Evolutionary conservation across 2,329 filamentous ascomycete species (phyloP), one percentile per base, ranked within the genome.

Genomic region (Teratosphaeria destructans): DNA sequence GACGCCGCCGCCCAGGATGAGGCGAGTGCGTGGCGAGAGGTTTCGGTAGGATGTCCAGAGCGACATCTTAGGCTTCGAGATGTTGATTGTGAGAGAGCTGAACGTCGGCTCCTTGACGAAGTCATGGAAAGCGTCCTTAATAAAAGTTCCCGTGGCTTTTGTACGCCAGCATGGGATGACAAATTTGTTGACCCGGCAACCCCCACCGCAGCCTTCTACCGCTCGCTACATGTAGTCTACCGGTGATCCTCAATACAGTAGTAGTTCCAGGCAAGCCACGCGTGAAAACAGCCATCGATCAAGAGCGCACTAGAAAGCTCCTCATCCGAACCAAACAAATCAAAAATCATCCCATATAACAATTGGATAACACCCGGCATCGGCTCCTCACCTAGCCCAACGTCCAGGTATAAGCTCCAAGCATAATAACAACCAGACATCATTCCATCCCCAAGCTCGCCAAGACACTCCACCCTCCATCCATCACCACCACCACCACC

Each of bases 1-100:
- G 65, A 95, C 75, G 66, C 85, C 87, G 55, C 85, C 72, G 66
- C 92, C 92, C 63, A 95, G 80, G 55, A 86, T 75, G 52, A 89
- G 75, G 59, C 88, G 87, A 27, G 88, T 87, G 66, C 82, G 85
- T 19, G 87, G 82, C 3, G 86, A 77, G 58, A 95, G 85, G 67
- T 82, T 84, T 70, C 81, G 85, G 77, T 91, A 95, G 26, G 52
- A 57, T 10, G 23, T 29, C 58, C 58, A 60, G 49, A 62, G 53
- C 32, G 59, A 61, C 61, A 61, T 61, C 29, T 32, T 3, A 32
- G 3, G 7, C 29, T 3, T 7, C 29, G 29, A 32, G 29, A 32
- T 32, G 16, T 43, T 2, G 11, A 43, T 43, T 14, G 12, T 27
- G 23, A 19, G 12, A 6, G 29, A 23, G 52, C 7, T 6, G 14